These are phyloP conservation scores for Backusella tuberculispora DNA, from an alignment of 192 early-diverging fungal species.

Conservation along the genomic window DNA sequence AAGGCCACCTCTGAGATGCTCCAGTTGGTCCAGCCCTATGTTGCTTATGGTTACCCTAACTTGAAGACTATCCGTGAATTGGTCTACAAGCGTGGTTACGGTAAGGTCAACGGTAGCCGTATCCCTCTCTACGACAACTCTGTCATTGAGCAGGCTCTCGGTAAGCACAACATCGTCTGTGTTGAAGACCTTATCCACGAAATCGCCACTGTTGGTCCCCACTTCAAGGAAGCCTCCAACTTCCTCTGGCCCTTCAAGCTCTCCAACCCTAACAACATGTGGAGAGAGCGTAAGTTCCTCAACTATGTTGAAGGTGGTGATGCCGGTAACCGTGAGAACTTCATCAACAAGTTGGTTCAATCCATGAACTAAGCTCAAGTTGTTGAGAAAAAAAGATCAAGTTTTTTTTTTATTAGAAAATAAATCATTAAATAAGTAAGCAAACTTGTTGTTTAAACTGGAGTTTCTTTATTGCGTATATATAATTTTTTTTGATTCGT, in stretches of 20 bases:
- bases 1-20: slow-evolving; percentile 98
- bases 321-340: slow-evolving; percentile 94
- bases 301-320: slow-evolving; percentile 99
- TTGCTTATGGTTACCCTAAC: slow-evolving; percentile 95
- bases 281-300: slow-evolving; percentile 87
- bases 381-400: not conserved
- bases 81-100: slow-evolving; percentile 99
- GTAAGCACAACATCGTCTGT: slow-evolving; percentile 96
- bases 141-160: slow-evolving; percentile 90
- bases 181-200: slow-evolving; percentile 99
- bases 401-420: slow-evolving; percentile 17
- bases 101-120: slow-evolving; percentile 97
- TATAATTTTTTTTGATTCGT: too few species aligned
- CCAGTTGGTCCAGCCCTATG: slow-evolving; percentile 95
- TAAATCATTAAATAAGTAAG: slow-evolving; percentile 19
- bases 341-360: slow-evolving; percentile 96
- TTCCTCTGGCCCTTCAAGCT: slow-evolving; percentile 99
- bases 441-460: slow-evolving; percentile 15
- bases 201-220: slow-evolving; percentile 96
- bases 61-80: slow-evolving; percentile 98
- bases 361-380: slow-evolving; percentile 88
- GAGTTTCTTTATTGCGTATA: too few species aligned
- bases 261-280: slow-evolving; percentile 97
- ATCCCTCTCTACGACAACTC: slow-evolving; percentile 96
- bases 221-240: slow-evolving; percentile 94